Base-by-base conservation (phyloP, 2,329 filamentous ascomycete species). In the Pseudocercospora eumusae region DNA sequence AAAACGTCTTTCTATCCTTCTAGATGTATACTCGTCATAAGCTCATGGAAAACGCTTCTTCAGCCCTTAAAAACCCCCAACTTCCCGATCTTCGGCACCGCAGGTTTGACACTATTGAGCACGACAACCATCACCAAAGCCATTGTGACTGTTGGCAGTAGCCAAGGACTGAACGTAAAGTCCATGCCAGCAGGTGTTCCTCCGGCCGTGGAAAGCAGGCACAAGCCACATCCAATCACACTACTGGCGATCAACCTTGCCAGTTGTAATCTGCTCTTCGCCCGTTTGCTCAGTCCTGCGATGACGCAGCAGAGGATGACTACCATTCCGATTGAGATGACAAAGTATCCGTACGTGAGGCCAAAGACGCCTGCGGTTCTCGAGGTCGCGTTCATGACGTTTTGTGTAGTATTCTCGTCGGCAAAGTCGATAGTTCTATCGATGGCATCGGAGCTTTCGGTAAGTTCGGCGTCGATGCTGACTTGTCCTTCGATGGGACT, bases 291-390 rank as follows among this genome's bases (percentile, higher is more conserved):
- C 53, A 70, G 27, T 0, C 57, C 52, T 6, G 70, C 69, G 6
- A 76, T 62, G 1, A 71, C 68, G 36, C 75, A 66, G 60, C 68
- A 71, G 6, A 73, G 66, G 21, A 75, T 66, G 1, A 70, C 45
- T 1, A 72, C 68, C 2, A 68, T 66, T 3, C 70, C 70, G 60
- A 72, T 68, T 18, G 70, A 57, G 18, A 73, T 63, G 59, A 71
- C 73, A 25, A 73, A 68, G 56, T 71, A 73, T 1, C 65, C 50
- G 44, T 68, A 67, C 1, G 75, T 72, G n/a, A 77, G 58, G 8
- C 71, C 65, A 55, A 66, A 65, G 8, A 68, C 63, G 44, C 45
- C 57, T 3, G 50, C 58, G 2, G 58, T 54, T 20, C 31, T 55
- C 11, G 49, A 56, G 2, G 59, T 61, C 0, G 59, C 50, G n/a